Percentiles rank a stretch among this genome's conserved stretches.
These are phyloP conservation scores for Penicillium canariense DNA, from an alignment of 495 filamentous ascomycete species.

Conservation along the genomic window DNA sequence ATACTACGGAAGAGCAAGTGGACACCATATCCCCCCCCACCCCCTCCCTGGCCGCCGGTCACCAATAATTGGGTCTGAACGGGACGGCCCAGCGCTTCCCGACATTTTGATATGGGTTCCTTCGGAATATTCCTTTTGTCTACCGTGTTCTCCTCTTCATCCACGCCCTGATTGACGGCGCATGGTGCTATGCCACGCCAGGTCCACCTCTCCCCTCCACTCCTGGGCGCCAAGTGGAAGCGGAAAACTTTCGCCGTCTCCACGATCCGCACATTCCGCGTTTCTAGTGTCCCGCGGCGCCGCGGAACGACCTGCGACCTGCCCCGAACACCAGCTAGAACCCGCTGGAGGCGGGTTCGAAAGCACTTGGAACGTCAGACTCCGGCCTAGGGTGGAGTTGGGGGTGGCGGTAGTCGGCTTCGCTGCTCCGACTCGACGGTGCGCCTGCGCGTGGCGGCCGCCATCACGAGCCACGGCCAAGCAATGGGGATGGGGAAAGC, in stretches of 20 bases:
- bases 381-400: conserved; percentile 11
- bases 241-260: conserved; percentile 22
- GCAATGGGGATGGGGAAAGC: conserved; percentile 14
- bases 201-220: conserved; percentile 17
- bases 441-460: not conserved
- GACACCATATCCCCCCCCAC: not conserved
- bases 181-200: conserved; percentile 18
- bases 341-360: conserved; percentile 25
- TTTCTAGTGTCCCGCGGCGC: conserved; percentile 22
- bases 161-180: conserved; percentile 20
- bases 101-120: not conserved
- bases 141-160: conserved; percentile 3
- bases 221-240: not conserved
- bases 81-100: conserved; percentile 19
- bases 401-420: not conserved
- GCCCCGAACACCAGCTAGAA: conserved; percentile 17
- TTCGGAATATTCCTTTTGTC: not conserved
- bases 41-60: not conserved
- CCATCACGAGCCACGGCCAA: not conserved
- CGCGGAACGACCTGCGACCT: conserved; percentile 7
- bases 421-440: not conserved
- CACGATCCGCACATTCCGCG: conserved; percentile 30
- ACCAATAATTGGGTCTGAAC: conserved; percentile 13
- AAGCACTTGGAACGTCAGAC: conserved; percentile 19
- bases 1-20: not conserved